These are phyloP conservation scores for Phialophora macrospora DNA, from an alignment of 2,329 filamentous ascomycete genomes.

Conservation along the genomic window DNA sequence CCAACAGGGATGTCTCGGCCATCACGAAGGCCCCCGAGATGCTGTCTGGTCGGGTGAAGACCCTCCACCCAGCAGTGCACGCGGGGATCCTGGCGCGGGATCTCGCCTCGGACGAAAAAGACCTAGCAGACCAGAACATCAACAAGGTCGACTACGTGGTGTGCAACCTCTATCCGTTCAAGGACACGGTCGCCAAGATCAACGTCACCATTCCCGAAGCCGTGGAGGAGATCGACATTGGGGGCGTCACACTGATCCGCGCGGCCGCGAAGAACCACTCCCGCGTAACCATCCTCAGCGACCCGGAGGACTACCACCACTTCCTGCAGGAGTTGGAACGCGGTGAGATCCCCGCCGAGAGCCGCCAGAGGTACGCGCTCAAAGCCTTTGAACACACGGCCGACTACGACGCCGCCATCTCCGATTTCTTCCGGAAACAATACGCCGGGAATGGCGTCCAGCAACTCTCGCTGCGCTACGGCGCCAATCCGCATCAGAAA, in stretches of 20 bases:
- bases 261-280: slow-evolving; percentile 98
- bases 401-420: slow-evolving; percentile 93
- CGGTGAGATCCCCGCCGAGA: slow-evolving; percentile 83
- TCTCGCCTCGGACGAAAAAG: slow-evolving; percentile 93
- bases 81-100: slow-evolving; percentile 86
- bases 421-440: slow-evolving; percentile 96
- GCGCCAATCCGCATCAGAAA: slow-evolving; percentile 98
- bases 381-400: slow-evolving; percentile 99
- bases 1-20: slow-evolving; percentile 85
- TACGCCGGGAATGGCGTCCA: slow-evolving; percentile 86
- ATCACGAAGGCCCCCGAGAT: slow-evolving; percentile 98
- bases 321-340: slow-evolving; percentile 89
- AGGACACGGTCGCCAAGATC: slow-evolving; percentile 95
- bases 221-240: slow-evolving; percentile 98
- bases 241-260: slow-evolving; percentile 92
- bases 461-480: slow-evolving; percentile 86
- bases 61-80: slow-evolving; percentile 90
- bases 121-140: slow-evolving; percentile 92
- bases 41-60: slow-evolving; percentile 91
- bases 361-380: slow-evolving; percentile 85
- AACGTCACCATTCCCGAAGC: slow-evolving; percentile 96
- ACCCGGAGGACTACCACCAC: slow-evolving; percentile 89
- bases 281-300: slow-evolving; percentile 92
- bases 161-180: slow-evolving; percentile 99
- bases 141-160: slow-evolving; percentile 94